Evolutionary conservation across 805 yeast species (phyloP).

Genomic region (Metschnikowia shivogae): DNA sequence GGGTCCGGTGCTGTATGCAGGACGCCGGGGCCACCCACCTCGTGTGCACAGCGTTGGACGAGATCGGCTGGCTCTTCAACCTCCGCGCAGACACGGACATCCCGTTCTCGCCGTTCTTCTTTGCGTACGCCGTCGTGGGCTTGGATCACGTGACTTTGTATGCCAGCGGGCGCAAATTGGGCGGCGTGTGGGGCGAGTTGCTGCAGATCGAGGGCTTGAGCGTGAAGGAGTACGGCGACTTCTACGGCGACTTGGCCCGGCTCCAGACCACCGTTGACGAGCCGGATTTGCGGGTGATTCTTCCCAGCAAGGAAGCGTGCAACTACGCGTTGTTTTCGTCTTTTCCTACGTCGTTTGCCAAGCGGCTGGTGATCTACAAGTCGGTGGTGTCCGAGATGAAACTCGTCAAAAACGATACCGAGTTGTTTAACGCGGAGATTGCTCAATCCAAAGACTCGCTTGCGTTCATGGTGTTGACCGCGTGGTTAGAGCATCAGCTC

Average conservation of each 20-base stretch:
- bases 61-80: constrained; percentile 87
- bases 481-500: constrained; percentile 73
- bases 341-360: constrained; percentile 29
- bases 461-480: constrained; percentile 65
- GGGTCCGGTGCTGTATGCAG: constrained; percentile 29
- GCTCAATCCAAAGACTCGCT: constrained; percentile 86
- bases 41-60: constrained; percentile 74
- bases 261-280: constrained; percentile 20
- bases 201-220: constrained; percentile 23
- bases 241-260: constrained; percentile 52
- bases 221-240: constrained; percentile 49
- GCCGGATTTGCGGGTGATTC: constrained; percentile 21
- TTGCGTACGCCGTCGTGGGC: constrained; percentile 50
- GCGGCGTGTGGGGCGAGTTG: constrained; percentile 29
- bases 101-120: constrained; percentile 83
- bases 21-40: constrained; percentile 30
- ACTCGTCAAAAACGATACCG: constrained; percentile 69
- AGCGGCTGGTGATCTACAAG: constrained; percentile 21
- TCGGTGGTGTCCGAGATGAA: constrained; percentile 50
- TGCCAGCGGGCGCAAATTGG: constrained; percentile 45
- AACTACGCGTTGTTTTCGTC: constrained; percentile 30
- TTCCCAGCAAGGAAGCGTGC: constrained; percentile 29
- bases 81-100: constrained; percentile 75
- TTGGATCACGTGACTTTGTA: constrained; percentile 45
- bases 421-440: constrained; percentile 61